A percentile compares a stretch with the other conserved stretches of the same genome.
These are phyloP conservation scores for Euphorbia tirucalli DNA, from an alignment of 345 rosid species.

Conservation along the genomic window DNA sequence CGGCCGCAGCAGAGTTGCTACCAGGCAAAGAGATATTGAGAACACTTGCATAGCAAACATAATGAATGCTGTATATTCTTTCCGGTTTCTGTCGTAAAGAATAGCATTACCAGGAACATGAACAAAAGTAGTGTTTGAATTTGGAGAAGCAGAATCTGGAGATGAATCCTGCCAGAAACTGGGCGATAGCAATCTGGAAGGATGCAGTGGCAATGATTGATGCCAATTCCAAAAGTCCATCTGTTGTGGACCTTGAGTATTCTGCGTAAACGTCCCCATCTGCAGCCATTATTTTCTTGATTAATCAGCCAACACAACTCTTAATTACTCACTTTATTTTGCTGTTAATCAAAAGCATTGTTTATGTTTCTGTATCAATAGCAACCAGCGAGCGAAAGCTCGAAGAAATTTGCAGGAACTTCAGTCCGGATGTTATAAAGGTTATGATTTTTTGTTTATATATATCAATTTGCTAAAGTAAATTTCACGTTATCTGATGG, in stretches of 20 bases:
- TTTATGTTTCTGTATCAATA: background rate
- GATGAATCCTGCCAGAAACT: conserved; percentile 4
- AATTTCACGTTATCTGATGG: background rate
- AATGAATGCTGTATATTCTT: background rate
- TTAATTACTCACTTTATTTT: too few species aligned
- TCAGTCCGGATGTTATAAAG: too few species aligned
- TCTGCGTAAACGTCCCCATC: background rate
- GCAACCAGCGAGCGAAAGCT: background rate
- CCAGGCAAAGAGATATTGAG: background rate
- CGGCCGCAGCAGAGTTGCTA: background rate
- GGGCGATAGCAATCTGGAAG: background rate
- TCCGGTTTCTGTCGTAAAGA: background rate
- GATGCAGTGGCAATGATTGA: conserved; percentile 2
- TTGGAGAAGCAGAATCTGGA: background rate
- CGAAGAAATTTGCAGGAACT: background rate
- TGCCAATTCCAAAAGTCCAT: background rate
- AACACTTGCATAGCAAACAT: background rate
- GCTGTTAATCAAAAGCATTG: background rate
- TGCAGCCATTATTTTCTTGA: background rate
- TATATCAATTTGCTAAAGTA: background rate
- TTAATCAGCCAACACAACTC: too few species aligned
- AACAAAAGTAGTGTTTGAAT: background rate
- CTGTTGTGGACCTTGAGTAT: background rate
- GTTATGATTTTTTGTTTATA: too few species aligned
- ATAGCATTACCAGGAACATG: background rate